Conservation (phyloP, 345 rosid species). For the Populus simonii region DNA sequence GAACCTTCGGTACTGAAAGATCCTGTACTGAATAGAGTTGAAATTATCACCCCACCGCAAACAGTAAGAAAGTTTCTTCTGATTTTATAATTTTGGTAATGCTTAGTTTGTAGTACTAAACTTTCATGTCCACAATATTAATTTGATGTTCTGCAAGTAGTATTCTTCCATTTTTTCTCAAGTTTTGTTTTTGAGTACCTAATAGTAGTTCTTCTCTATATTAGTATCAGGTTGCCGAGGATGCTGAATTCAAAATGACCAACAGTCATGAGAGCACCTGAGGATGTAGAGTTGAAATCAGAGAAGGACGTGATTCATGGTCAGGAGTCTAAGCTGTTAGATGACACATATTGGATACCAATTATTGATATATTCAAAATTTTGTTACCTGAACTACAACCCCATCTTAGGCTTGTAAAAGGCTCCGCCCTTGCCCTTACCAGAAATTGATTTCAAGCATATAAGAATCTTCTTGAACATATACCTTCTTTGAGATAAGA, state of each 20-base stretch:
- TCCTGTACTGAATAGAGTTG: constrained; percentile 42
- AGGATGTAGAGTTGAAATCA: constrained; percentile 13
- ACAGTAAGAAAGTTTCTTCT: constrained; percentile 38
- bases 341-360: constrained; percentile 16
- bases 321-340: constrained; percentile 33
- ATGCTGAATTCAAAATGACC: constrained; percentile 25
- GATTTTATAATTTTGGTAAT: constrained; percentile 7
- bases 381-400: no score
- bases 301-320: constrained; percentile 11
- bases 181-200: not conserved
- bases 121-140: not conserved
- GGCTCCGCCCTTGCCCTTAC: no score
- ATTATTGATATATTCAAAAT: not conserved
- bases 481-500: no score
- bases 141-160: not conserved
- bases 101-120: not conserved
- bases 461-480: no score
- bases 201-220: not conserved
- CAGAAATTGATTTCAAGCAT: no score
- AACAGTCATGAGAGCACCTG: constrained; percentile 6
- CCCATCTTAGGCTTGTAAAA: no score
- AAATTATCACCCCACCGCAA: constrained; percentile 36
- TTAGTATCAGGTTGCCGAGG: constrained; percentile 33
- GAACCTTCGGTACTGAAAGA: constrained; percentile 51
- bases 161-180: not conserved